Evolutionary conservation across 768 basidiomycete genomes (phyloP).

Genomic region (Multifurca ochricompacta): DNA sequence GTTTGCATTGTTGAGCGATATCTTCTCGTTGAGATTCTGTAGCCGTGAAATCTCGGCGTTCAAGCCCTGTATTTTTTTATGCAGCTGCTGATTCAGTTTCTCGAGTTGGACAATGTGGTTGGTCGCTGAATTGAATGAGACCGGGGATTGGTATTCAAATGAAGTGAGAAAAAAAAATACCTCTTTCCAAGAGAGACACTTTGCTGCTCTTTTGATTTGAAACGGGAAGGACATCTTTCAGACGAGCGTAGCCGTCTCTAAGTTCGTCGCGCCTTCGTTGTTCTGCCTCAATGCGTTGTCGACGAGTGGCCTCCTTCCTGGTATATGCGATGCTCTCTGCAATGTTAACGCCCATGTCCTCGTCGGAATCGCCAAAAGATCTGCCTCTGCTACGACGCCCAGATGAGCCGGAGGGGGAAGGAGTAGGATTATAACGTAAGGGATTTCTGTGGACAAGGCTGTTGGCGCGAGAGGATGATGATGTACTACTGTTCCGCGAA

Average conservation of each 20-base stretch:
- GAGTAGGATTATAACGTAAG: slow-evolving; percentile 72
- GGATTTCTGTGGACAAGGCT: slow-evolving; percentile 67
- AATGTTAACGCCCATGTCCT: slow-evolving; percentile 54
- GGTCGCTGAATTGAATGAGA: slow-evolving; percentile 43
- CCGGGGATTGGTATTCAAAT: slow-evolving; percentile 2
- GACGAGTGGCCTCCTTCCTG: slow-evolving; percentile 76
- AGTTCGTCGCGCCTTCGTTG: slow-evolving; percentile 84
- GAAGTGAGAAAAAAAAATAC: slow-evolving; percentile 32
- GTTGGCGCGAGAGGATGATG: slow-evolving; percentile 68
- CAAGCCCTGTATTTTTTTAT: slow-evolving; percentile 53
- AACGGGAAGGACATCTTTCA: slow-evolving; percentile 81
- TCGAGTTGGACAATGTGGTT: slow-evolving; percentile 71
- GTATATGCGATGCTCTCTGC: slow-evolving; percentile 68
- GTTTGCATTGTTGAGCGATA: slow-evolving; percentile 55
- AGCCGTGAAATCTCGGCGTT: slow-evolving; percentile 67
- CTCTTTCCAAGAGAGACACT: slow-evolving; percentile 80
- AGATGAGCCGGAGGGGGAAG: slow-evolving; percentile 69
- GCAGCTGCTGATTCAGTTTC: slow-evolving; percentile 62
- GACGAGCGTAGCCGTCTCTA: slow-evolving; percentile 79
- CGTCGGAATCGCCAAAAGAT: slow-evolving; percentile 66
- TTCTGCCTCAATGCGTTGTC: slow-evolving; percentile 85
- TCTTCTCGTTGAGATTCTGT: slow-evolving; percentile 74
- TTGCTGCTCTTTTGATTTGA: slow-evolving; percentile 91
- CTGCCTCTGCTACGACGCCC: slow-evolving; percentile 57
- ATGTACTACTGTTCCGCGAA: slow-evolving; percentile 69